Evolutionary conservation across 768 basidiomycete genomes (phyloP), one percentile per base, ranked within the genome.

Genomic region (Lactarius pseudohatsudake): DNA sequence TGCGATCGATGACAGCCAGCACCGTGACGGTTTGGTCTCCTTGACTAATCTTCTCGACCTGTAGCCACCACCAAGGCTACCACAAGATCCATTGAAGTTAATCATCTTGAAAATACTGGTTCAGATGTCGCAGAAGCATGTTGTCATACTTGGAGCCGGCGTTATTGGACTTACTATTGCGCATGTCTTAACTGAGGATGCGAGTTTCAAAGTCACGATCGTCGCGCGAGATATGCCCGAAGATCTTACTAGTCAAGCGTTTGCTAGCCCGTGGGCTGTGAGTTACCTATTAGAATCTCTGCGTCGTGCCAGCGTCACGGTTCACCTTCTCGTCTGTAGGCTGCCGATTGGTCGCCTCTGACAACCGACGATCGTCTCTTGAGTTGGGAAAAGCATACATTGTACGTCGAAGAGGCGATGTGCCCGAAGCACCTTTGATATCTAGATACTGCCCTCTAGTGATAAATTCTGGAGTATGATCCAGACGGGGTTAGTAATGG

Each of bases 211-310:
- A 50, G 74, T 80, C 65, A 75, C 74, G 2, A 68, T 80, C 26
- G 71, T 80, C 32, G 79, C 80, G 15, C 70, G 79, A 41, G 80
- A 80, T 69, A 71, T 79, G 72, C 80, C 79, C 0, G 76, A 77
- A 18, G 78, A 79, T 66, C 64, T 76, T 26, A 75, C 75, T 55
- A 82, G 81, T 4, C 80, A 81, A 60, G 80, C 76, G 4, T 83
- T 80, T 75, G 76, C 82, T 10, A 83, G 80, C 62, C 83, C 83
- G n/a, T 84, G 82, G 74, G 82, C 83, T 65, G 81, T 82, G 64
- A 61, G 79, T 73, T 28, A 28, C 56, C 22, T 18, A 34, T 47
- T 30, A 1, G 50, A 18, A n/a, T 47, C 30, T 32, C 54, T 28
- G 22, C 18, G 20, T 13, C 13, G 30, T 26, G 36, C 36, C 11